These are phyloP conservation scores for Carex parvula DNA, from an alignment of 176 grass and related monocot genomes.

Conservation along the genomic window DNA sequence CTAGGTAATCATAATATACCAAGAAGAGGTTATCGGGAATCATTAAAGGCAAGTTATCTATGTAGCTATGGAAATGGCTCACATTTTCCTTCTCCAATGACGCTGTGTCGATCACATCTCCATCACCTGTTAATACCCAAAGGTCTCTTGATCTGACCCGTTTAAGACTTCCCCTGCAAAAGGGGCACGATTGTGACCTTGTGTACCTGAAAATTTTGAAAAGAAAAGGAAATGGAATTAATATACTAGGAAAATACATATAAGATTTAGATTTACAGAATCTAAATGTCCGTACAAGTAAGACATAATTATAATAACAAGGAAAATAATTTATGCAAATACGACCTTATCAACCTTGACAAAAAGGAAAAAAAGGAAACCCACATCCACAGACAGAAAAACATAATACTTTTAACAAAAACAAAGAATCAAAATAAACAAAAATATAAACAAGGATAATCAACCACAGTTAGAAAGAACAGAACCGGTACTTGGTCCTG, in stretches of 20 bases:
- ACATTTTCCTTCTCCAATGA: conserved; percentile 45
- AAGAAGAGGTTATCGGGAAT: conserved; percentile 52
- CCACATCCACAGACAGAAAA: neutral
- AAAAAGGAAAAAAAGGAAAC: neutral
- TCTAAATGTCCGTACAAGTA: neutral
- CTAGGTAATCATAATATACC: conserved; percentile 50
- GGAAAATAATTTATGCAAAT: neutral
- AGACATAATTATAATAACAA: neutral
- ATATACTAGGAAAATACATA: neutral
- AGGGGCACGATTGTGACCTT: conserved; percentile 47
- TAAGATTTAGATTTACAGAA: neutral
- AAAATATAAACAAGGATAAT: neutral
- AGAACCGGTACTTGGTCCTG: neutral
- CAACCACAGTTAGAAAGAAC: neutral
- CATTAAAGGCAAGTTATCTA: conserved; percentile 49
- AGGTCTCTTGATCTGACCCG: conserved; percentile 46
- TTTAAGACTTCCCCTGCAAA: conserved; percentile 51
- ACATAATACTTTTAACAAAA: neutral
- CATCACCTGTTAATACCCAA: conserved; percentile 47
- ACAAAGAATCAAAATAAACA: neutral
- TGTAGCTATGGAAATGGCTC: conserved; percentile 37
- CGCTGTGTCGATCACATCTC: conserved; percentile 37
- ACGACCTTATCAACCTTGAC: neutral
- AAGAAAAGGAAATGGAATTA: neutral
- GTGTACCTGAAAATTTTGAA: conserved; percentile 29